Evolutionary conservation across 129 eudicot species (phyloP), one percentile per base, ranked within the genome.

Genomic region (Artemisia annua): DNA sequence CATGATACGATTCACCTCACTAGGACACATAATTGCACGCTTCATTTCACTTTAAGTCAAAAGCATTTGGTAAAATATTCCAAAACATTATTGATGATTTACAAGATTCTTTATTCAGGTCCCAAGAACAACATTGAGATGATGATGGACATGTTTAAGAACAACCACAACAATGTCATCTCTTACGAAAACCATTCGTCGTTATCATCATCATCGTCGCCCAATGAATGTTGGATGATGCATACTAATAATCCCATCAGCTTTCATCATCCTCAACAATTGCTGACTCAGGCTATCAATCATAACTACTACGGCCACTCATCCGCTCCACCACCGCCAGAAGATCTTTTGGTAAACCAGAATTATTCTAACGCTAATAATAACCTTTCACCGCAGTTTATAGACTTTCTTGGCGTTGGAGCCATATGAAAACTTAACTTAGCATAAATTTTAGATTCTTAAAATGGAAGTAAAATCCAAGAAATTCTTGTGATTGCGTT

Each of bases 321-420:
- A 66, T 64, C 63, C 59, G 51, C 81, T 22, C 60, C 73, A 64
- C 55, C 32, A 18, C 71, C 82, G 18, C 22, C 43, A 43, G 66
- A 79, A 55, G 82, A 83, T 71, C 82, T 70, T 85, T 69, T 57
- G 71, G 78, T 54, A 67, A 65, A 55, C 71, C 82, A 81, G 28
- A 19, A 39, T 20, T 58, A 48, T 68, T 30, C 64, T 72, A 83
- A 81, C 56, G 74, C 60, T 39, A 79, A 75, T 71, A 71, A 69
- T 54, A 77, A 50, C 70, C 11, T 76, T 56, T 58, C 89, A 50
- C 88, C 95, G 71, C 80, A 86, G 63, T 89, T 93, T 85, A 93
- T 93, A 83, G 98, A 93, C 82, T 93, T 93, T 81, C 97, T 93
- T 80, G 98, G 97, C 53, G 98, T 93, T 72, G 98, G 98, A 82